Percentiles rank a stretch among this genome's conserved stretches.
Evolutionary conservation across 345 rosid genomes (phyloP).

Genomic region (Moringa oleifera): DNA sequence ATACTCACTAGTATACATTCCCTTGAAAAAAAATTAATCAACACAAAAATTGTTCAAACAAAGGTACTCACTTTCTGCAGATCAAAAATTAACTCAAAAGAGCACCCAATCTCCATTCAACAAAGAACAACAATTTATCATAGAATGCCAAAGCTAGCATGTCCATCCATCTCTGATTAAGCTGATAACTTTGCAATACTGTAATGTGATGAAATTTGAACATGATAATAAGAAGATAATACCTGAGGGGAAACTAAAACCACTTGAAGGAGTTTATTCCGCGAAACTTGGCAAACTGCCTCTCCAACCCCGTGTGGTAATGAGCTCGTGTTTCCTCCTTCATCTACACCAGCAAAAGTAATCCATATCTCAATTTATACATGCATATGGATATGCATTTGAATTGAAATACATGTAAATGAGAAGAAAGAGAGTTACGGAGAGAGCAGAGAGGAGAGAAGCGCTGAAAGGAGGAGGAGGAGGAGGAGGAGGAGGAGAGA

Average conservation of each 20-base stretch:
- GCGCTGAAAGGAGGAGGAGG: slow-evolving; percentile 15
- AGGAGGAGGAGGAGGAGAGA: slow-evolving; percentile 16
- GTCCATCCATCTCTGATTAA: neutral
- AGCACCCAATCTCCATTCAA: neutral
- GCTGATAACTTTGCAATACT: neutral
- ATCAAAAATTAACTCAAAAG: neutral
- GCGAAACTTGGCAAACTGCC: slow-evolving; percentile 30
- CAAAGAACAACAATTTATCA: no score
- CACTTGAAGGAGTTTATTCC: slow-evolving; percentile 66
- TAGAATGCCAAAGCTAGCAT: neutral
- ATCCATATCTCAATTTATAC: neutral
- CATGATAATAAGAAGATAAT: neutral
- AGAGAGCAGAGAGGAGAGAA: slow-evolving; percentile 33
- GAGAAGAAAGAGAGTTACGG: slow-evolving; percentile 19
- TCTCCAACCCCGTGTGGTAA: slow-evolving; percentile 44
- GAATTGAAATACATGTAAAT: neutral
- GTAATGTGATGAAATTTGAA: neutral
- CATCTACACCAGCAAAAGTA: slow-evolving; percentile 28
- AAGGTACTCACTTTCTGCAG: neutral
- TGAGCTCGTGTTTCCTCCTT: slow-evolving; percentile 32
- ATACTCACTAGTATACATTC: neutral
- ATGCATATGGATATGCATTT: neutral
- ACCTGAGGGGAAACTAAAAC: slow-evolving; percentile 98
- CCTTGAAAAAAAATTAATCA: neutral
- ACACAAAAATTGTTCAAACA: neutral